Base-by-base conservation (phyloP, 257 asterid genomes). In the Lavandula angustifolia region DNA sequence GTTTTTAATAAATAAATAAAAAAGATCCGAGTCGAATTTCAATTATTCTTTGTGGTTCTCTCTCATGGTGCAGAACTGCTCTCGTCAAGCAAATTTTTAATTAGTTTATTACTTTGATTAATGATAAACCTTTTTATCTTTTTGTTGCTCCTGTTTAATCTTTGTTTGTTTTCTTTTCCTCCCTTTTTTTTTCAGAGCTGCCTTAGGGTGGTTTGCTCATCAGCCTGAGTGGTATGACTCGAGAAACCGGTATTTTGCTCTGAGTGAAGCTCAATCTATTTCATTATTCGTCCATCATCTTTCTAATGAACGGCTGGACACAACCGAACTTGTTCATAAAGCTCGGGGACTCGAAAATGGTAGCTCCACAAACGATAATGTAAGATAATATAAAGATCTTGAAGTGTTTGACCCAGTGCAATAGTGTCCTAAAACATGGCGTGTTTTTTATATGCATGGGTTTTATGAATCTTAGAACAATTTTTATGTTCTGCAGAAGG, bases 191-290 rank as follows among this genome's bases (percentile, higher is more conserved):
- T 66, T 32, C 38, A 94, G 99, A 82, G 87, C 99, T 46, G 78
- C 97, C 53, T 76, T 94, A 67, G 96, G 95, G 60, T 94, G 96
- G 95, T 94, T 94, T 87, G 87, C 96, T 74, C 88, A 84, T 69
- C 88, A 85, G 77, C 95, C 96, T 14, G 96, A 89, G 73, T 87
- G 95, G 96, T 85, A 63, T 80, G 97, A 94, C 77, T 50, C 78
- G 78, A 86, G 82, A 66, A 85, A 82, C 79, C 84, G 76, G 75
- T 81, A 78, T 72, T 87, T 94, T 77, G 81, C 96, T 67, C 91
- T 84, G 66, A 80, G 95, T 78, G 97, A 94, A 79, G 92, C 92
- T 70, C 99, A 90, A 66, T 90, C 97, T 16, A 76, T 94, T 73
- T 84, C 94, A 66, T 35, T 84, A 60, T 90, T 84, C 78, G 87